These are phyloP conservation scores for Xenosphaeropsis pyriputrescens DNA, from an alignment of 2,329 filamentous ascomycete genomes.

Conservation along the genomic window DNA sequence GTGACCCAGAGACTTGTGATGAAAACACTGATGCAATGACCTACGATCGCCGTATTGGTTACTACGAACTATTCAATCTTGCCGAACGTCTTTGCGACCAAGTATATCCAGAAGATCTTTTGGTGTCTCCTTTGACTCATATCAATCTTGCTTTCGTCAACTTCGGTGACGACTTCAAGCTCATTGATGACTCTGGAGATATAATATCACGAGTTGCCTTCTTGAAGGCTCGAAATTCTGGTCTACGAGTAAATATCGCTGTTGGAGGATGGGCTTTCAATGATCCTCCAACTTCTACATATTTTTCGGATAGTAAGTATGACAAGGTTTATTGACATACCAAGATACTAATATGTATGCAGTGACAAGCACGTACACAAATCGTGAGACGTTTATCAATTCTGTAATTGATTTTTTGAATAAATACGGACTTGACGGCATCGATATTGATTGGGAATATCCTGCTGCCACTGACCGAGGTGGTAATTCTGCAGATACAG, in stretches of 20 bases:
- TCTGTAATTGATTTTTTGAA: conserved; percentile 22
- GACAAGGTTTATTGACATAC: no score
- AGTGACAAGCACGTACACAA: not conserved
- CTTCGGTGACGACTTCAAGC: conserved; percentile 12
- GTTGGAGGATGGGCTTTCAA: conserved; percentile 23
- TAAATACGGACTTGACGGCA: conserved; percentile 24
- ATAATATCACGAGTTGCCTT: conserved; percentile 6
- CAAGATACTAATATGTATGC: no score
- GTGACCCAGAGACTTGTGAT: not conserved
- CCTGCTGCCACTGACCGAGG: not conserved
- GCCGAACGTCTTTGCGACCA: conserved; percentile 8
- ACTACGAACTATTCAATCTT: conserved; percentile 18
- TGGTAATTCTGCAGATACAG: conserved; percentile 15
- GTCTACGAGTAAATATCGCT: conserved; percentile 16
- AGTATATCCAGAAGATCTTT: not conserved
- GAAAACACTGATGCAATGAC: not conserved
- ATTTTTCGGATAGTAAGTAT: no score
- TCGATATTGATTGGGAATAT: conserved; percentile 16
- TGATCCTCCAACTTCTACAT: not conserved
- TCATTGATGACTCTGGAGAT: no score
- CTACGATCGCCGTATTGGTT: conserved; percentile 16
- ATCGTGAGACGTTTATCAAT: no score
- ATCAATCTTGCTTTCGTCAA: conserved; percentile 7
- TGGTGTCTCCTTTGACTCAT: not conserved
- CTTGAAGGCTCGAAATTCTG: conserved; percentile 16